phyloP scores from a whole-genome alignment of 306 rosid genomes.

The Heteromeles arbutifolia region DNA sequence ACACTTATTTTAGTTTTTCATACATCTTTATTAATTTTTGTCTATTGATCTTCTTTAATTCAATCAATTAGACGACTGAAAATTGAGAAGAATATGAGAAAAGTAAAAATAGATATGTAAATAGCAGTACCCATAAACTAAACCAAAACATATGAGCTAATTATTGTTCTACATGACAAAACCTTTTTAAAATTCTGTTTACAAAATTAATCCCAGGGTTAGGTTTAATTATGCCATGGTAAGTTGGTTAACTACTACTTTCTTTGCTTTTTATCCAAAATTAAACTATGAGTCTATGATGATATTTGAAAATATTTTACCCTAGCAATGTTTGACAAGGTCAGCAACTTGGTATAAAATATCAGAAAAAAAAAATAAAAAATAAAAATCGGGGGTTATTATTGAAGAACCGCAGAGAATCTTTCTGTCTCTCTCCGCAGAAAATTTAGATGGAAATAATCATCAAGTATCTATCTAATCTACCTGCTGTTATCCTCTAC shows the following conservation, averaged over 20 bases:
- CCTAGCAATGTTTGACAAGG: conserved; percentile 11
- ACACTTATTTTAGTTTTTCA: too few relatives aligned
- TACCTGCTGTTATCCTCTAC: not conserved
- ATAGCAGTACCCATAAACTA: too few relatives aligned
- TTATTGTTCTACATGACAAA: not conserved
- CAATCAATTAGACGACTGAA: fast-evolving
- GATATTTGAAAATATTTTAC: not conserved
- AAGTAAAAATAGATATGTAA: too few relatives aligned
- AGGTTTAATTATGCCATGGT: conserved; percentile 12
- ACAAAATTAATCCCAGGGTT: not conserved
- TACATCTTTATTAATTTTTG: too few relatives aligned
- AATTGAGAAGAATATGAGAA: fast-evolving
- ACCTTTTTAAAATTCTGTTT: not conserved
- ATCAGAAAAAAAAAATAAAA: not conserved
- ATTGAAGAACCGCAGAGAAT: conserved; percentile 23
- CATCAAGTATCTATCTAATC: not conserved
- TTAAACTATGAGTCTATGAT: not conserved
- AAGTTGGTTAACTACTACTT: not conserved
- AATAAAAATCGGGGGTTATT: not conserved
- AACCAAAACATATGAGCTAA: not conserved
- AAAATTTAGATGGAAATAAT: conserved; percentile 6
- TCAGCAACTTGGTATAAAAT: conserved; percentile 1
- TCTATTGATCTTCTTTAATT: fast-evolving
- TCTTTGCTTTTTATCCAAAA: not conserved
- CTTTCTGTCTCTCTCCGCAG: conserved; percentile 13